Conservation (phyloP, 257 asterid species). For the Verbena officinalis region DNA sequence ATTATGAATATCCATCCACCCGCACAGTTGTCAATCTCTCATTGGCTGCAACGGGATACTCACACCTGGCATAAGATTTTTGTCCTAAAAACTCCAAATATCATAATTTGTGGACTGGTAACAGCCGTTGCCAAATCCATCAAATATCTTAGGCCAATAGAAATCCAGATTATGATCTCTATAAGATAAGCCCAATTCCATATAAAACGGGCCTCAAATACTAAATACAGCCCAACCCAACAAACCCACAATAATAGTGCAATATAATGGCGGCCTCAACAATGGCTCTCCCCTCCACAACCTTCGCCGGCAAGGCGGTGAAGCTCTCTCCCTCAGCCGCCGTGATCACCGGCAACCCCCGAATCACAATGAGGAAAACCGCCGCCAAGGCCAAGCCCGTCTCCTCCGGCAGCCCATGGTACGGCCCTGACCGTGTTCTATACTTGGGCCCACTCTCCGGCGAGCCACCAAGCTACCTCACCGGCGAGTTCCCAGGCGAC, state of each 20-base stretch:
- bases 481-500: slow-evolving; percentile 54
- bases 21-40: slow-evolving; percentile 14
- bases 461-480: slow-evolving; percentile 46
- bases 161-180: neutral
- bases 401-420: slow-evolving; percentile 54
- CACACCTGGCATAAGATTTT: slow-evolving; percentile 5
- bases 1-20: neutral
- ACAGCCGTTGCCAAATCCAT: neutral
- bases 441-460: slow-evolving; percentile 53
- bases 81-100: slow-evolving; percentile 2
- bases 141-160: slow-evolving; percentile 13
- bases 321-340: slow-evolving; percentile 37
- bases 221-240: neutral
- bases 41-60: neutral
- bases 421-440: slow-evolving; percentile 46
- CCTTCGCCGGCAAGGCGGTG: slow-evolving; percentile 50
- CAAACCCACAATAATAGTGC: neutral
- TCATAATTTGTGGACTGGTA: neutral
- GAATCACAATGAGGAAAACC: slow-evolving; percentile 47
- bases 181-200: neutral
- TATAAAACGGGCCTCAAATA: too few species aligned
- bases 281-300: slow-evolving; percentile 56
- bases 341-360: neutral
- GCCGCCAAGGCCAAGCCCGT: slow-evolving; percentile 36
- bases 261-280: slow-evolving; percentile 47